phyloP scores from a whole-genome alignment of 257 asterid genomes.

The Oldenlandia corymbosa region DNA sequence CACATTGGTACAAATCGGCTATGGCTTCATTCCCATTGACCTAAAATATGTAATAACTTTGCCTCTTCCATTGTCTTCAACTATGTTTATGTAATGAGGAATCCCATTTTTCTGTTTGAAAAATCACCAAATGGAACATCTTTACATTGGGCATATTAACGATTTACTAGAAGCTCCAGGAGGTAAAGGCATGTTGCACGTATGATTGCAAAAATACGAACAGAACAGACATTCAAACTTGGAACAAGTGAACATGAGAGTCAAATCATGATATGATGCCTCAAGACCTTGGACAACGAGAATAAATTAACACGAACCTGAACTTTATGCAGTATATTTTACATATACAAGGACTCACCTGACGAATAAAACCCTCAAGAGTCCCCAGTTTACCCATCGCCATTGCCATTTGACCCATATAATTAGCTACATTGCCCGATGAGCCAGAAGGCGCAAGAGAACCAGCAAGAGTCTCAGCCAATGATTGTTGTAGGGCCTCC shows the following conservation, averaged over 20 bases:
- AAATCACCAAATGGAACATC: not conserved
- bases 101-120: too few species aligned
- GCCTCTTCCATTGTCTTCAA: not conserved
- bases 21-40: too few species aligned
- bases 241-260: not conserved
- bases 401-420: slow-evolving; percentile 99
- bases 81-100: too few species aligned
- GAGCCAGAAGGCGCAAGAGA: slow-evolving; percentile 76
- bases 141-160: not conserved
- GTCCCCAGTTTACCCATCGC: slow-evolving; percentile 95
- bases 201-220: not conserved
- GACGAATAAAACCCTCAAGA: slow-evolving; percentile 90
- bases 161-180: not conserved
- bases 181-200: not conserved
- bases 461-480: slow-evolving; percentile 87
- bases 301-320: not conserved
- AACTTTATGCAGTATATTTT: not conserved
- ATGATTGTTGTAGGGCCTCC: slow-evolving; percentile 93
- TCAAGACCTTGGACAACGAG: not conserved
- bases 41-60: too few species aligned
- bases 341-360: slow-evolving; percentile 37
- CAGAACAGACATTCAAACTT: not conserved
- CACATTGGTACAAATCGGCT: too few species aligned
- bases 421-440: slow-evolving; percentile 83
- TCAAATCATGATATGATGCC: not conserved